These are phyloP conservation scores for Fusarium mundagurra DNA, from an alignment of 2,329 filamentous ascomycete species.

Conservation along the genomic window DNA sequence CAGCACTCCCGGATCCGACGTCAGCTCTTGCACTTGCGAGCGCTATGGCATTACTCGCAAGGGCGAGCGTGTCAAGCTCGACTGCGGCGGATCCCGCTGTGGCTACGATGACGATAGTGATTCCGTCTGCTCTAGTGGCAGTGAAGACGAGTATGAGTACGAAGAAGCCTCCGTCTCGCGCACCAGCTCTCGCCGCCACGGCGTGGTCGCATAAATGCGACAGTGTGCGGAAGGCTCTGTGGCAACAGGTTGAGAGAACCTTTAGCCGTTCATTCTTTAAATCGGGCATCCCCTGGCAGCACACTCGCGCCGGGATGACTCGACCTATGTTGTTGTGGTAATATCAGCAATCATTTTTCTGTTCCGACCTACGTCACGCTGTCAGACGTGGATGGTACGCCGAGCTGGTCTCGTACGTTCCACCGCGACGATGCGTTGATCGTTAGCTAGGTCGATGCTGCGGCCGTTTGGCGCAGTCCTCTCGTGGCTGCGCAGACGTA, in stretches of 20 bases:
- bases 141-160: constrained; percentile 63
- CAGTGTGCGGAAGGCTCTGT: constrained; percentile 35
- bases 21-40: constrained; percentile 88
- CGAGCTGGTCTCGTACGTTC: constrained; percentile 58
- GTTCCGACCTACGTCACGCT: constrained; percentile 43
- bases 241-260: constrained; percentile 43
- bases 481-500: constrained; percentile 43
- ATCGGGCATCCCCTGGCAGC: constrained; percentile 40
- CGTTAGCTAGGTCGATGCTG: constrained; percentile 64
- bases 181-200: constrained; percentile 69
- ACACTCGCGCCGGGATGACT: constrained; percentile 44
- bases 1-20: constrained; percentile 80
- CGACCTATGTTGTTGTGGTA: constrained; percentile 45
- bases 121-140: constrained; percentile 73
- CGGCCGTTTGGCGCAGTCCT: constrained; percentile 54
- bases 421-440: constrained; percentile 37
- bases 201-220: constrained; percentile 60
- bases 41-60: constrained; percentile 95
- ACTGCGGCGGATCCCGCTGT: constrained; percentile 91
- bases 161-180: constrained; percentile 60
- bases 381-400: constrained; percentile 46
- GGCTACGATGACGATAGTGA: constrained; percentile 78
- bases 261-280: constrained; percentile 50
- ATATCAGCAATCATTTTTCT: constrained; percentile 42
- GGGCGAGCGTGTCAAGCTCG: constrained; percentile 93